phyloP scores from a whole-genome alignment of 1,284 basidiomycete genomes.

The Mycosarcoma maydis region DNA sequence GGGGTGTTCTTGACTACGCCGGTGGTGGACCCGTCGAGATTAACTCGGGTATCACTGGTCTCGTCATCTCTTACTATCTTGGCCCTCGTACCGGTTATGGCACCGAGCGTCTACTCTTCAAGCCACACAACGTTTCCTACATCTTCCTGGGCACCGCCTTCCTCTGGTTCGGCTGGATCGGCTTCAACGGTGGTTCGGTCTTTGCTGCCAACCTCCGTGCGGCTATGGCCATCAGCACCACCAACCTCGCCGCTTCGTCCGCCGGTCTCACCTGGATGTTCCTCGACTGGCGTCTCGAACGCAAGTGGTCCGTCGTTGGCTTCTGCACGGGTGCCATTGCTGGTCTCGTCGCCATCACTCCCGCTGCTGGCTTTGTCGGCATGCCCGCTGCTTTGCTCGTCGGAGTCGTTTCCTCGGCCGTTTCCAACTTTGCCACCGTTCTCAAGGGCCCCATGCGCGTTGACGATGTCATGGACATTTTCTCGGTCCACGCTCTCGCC shows the following conservation, averaged over 20 bases:
- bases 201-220: constrained; percentile 91
- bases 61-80: constrained; percentile 91
- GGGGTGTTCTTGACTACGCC: constrained; percentile 91
- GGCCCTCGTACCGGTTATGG: constrained; percentile 88
- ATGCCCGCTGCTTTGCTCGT: constrained; percentile 77
- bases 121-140: constrained; percentile 90
- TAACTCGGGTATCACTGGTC: constrained; percentile 83
- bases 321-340: constrained; percentile 68
- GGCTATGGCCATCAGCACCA: constrained; percentile 85
- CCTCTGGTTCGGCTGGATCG: constrained; percentile 97
- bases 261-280: constrained; percentile 89
- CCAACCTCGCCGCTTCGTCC: constrained; percentile 77
- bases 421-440: constrained; percentile 88
- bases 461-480: constrained; percentile 77
- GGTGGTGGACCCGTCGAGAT: constrained; percentile 94
- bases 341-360: constrained; percentile 68
- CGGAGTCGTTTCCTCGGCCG: constrained; percentile 78
- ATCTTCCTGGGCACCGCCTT: constrained; percentile 87
- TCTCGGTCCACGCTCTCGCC: constrained; percentile 60
- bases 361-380: constrained; percentile 70
- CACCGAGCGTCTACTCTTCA: constrained; percentile 84
- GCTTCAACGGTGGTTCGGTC: constrained; percentile 86
- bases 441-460: constrained; percentile 73
- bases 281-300: constrained; percentile 83
- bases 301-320: constrained; percentile 75